phyloP scores from a whole-genome alignment of 305 asterid genomes.

The Fraxinus floribunda region DNA sequence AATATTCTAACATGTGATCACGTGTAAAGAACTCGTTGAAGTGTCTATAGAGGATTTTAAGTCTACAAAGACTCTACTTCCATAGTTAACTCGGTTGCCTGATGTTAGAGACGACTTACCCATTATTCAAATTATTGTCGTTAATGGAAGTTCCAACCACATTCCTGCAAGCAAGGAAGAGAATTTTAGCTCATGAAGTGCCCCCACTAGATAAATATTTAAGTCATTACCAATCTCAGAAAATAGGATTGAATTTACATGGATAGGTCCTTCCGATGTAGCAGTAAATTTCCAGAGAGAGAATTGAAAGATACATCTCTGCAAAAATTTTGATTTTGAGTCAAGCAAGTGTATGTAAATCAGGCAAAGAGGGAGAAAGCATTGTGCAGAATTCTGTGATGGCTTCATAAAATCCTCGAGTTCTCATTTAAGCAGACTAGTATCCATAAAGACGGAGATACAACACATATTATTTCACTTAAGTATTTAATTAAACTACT shows the following conservation, averaged over 20 bases:
- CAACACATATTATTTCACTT: not conserved
- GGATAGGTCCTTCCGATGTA: slow-evolving; percentile 34
- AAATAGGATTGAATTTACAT: slow-evolving; percentile 37
- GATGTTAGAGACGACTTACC: slow-evolving; percentile 36
- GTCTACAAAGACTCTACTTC: not conserved
- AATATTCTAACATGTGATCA: not conserved
- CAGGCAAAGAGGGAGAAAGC: slow-evolving; percentile 5
- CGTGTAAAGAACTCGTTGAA: slow-evolving; percentile 8
- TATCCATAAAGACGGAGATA: not conserved
- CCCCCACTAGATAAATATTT: not conserved
- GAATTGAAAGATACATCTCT: slow-evolving; percentile 74
- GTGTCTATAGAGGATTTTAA: not conserved
- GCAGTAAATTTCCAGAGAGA: slow-evolving; percentile 45
- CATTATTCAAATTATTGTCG: slow-evolving; percentile 32
- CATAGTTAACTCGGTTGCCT: not conserved
- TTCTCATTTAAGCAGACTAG: not conserved
- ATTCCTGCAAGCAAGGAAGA: slow-evolving; percentile 42
- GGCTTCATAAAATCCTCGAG: not conserved
- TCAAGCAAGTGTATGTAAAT: not conserved
- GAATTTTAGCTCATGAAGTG: slow-evolving; percentile 8
- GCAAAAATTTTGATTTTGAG: slow-evolving; percentile 13
- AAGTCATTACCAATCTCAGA: not conserved
- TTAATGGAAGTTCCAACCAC: slow-evolving; percentile 53
- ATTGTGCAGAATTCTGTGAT: not conserved
- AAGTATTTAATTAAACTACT: not conserved